Percentiles rank a stretch among this genome's conserved stretches.
These are phyloP conservation scores for Bathelium albidoporum DNA, from an alignment of 495 filamentous ascomycete genomes.

Conservation along the genomic window DNA sequence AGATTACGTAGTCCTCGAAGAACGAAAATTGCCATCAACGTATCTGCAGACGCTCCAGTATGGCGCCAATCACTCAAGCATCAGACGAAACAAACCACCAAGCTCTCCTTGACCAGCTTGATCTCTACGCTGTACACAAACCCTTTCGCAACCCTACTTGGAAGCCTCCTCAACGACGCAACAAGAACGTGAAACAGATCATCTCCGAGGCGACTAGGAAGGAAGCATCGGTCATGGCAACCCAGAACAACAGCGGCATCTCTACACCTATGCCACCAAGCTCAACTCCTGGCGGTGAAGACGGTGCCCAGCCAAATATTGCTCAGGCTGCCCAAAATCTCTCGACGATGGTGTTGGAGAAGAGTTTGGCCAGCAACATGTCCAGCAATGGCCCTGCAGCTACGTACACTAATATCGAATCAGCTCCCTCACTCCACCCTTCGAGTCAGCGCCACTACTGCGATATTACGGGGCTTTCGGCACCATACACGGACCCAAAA, in stretches of 20 bases:
- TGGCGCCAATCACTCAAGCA: conserved; percentile 35
- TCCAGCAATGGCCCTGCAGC: conserved; percentile 46
- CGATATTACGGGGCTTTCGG: conserved; percentile 83
- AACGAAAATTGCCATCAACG: too few relatives aligned
- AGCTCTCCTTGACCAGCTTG: conserved; percentile 67
- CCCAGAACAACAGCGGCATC: conserved; percentile 70
- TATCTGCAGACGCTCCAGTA: conserved; percentile 8
- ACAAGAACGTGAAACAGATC: conserved; percentile 97
- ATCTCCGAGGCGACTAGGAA: conserved; percentile 79
- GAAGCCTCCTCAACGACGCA: conserved; percentile 86
- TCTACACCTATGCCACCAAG: conserved; percentile 55
- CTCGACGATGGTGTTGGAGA: conserved; percentile 76
- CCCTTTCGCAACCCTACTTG: conserved; percentile 81
- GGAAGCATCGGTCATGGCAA: conserved; percentile 50
- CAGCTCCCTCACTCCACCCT: conserved; percentile 68
- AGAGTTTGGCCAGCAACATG: conserved; percentile 31
- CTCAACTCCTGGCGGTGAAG: conserved; percentile 34
- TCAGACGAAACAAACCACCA: conserved; percentile 32
- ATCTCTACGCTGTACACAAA: conserved; percentile 70
- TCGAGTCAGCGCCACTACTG: conserved; percentile 75
- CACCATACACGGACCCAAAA: conserved; percentile 87
- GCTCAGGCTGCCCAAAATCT: conserved; percentile 75
- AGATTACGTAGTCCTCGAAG: too few relatives aligned
- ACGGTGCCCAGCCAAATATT: conserved; percentile 61
- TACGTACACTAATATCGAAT: conserved; percentile 92